Evolutionary conservation across 1,284 basidiomycete genomes (phyloP).

Genomic region (Polyporus tsugae): DNA sequence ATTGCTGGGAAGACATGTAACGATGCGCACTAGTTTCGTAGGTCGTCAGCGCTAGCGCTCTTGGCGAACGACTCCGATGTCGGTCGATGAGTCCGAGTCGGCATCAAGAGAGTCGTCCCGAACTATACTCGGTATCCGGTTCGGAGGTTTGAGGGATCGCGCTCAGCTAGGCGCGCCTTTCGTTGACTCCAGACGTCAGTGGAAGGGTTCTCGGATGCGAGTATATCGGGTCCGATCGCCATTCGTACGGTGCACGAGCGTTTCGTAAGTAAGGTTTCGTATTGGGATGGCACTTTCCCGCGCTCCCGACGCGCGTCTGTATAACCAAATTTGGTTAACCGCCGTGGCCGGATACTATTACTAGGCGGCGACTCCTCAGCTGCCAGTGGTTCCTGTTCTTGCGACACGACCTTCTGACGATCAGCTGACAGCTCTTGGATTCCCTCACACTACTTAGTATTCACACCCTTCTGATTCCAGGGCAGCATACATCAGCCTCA

Average conservation of each 20-base stretch:
- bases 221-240: neutral
- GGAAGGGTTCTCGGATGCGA: neutral
- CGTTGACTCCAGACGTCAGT: neutral
- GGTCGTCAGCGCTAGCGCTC: conserved; percentile 5
- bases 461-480: neutral
- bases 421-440: neutral
- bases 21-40: conserved; percentile 8
- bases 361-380: neutral
- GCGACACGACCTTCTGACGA: conserved; percentile 7
- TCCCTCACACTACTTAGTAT: neutral
- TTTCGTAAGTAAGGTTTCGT: too few species aligned
- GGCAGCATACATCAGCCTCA: neutral
- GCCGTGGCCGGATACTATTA: too few species aligned
- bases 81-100: neutral
- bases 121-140: neutral
- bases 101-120: neutral
- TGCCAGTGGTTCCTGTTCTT: neutral
- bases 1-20: conserved; percentile 3
- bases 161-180: neutral
- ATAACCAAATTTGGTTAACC: conserved; percentile 4
- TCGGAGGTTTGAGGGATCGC: conserved; percentile 5
- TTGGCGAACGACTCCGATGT: conserved; percentile 4
- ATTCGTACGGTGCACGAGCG: too few species aligned
- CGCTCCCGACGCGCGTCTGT: conserved; percentile 3
- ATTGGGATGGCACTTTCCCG: neutral